A percentile compares a stretch with the other conserved stretches of the same genome.
Conservation (phyloP, 768 basidiomycete species). For the Daedalea quercina region DNA sequence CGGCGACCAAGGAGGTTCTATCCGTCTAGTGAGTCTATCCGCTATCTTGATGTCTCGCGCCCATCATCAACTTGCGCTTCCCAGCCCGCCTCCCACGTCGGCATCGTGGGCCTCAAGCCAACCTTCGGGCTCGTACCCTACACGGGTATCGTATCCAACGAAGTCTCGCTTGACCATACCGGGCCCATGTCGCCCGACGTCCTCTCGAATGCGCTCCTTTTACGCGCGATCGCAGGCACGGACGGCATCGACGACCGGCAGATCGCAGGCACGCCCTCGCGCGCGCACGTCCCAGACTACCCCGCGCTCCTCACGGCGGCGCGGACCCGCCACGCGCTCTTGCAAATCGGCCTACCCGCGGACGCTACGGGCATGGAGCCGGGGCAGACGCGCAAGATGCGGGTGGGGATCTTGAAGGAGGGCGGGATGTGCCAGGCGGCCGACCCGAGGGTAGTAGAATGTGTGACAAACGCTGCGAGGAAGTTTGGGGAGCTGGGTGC, state of each 20-base stretch:
- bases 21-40: conserved; percentile 24
- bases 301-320: conserved; percentile 16
- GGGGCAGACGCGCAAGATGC: conserved; percentile 19
- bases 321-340: conserved; percentile 6
- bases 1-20: conserved; percentile 40
- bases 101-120: conserved; percentile 36
- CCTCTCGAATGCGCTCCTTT: conserved; percentile 32
- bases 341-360: conserved; percentile 3
- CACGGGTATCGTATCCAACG: conserved; percentile 36
- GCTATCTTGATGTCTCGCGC: not conserved
- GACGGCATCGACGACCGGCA: conserved; percentile 40
- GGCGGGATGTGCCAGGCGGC: conserved; percentile 26
- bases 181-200: conserved; percentile 34
- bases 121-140: conserved; percentile 41
- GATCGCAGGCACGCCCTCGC: conserved; percentile 25
- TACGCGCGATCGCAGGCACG: conserved; percentile 37
- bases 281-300: conserved; percentile 28
- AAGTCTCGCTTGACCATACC: conserved; percentile 34
- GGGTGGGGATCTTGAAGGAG: conserved; percentile 36
- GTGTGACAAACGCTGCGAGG: conserved; percentile 27
- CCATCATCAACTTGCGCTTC: not conserved
- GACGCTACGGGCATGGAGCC: conserved; percentile 5
- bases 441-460: conserved; percentile 28
- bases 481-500: conserved; percentile 33
- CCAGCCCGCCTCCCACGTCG: conserved; percentile 34